Evolutionary conservation across 2,329 filamentous ascomycete genomes (phyloP), one percentile per base, ranked within the genome.

Genomic region (Fusarium palustre): DNA sequence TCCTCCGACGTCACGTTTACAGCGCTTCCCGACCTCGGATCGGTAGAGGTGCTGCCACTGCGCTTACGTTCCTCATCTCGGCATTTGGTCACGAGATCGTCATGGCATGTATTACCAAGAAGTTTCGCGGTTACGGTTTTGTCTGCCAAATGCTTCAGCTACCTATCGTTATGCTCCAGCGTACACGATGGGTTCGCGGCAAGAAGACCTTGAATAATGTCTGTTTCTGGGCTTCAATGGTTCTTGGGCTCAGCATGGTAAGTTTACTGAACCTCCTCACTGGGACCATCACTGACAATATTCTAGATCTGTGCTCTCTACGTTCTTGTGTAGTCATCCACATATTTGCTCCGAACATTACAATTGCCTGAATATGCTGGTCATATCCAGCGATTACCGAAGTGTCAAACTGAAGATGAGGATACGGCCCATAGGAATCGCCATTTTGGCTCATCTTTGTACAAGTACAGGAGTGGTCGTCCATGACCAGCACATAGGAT

Each of bases 101-200:
- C 75, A 97, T 99, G 92, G 94, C 92, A 10, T 98, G 95, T 79
- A 98, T 99, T 78, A 97, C 94, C 28, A 95, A 97, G 84, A 98
- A 99, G 83, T 85, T 98, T 46, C 85, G 96, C 38, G 96, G 96
- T 15, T 99, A 98, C 76, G 96, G 95, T 12, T 97, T 97, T 77
- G 76, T 97, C 22, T 92, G 93, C 66, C 96, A 97, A 89, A 98
- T 99, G 96, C 82, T 97, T 66, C 96, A 99, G 84, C 86, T 98
- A 72, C 96, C 96, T 1, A 96, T 98, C 71, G 92, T 98, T n/a
- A 88, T 94, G 79, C 82, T 98, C 31, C 96, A 98, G 83, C 87
- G 92, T 66, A 94, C 92, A 7, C 87, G 85, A 64, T 93, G 89
- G 83, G 88, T 98, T 38, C 87, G 90, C 56, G 90, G 90, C 22